These are phyloP conservation scores for Fusarium duplospermum DNA, from an alignment of 2,329 filamentous ascomycete species.

Conservation along the genomic window DNA sequence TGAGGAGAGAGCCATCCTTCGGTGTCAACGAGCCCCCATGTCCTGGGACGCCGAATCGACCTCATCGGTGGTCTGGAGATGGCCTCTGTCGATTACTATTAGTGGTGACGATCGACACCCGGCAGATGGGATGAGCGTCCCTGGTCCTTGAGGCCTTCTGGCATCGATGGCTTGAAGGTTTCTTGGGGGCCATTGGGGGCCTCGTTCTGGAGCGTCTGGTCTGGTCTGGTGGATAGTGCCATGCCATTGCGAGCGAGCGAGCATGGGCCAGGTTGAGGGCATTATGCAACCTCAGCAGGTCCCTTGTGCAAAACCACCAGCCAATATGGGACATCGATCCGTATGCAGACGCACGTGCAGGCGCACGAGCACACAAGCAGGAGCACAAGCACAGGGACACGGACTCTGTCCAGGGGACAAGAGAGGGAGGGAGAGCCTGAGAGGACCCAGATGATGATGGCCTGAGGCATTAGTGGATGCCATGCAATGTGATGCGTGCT, in stretches of 20 bases:
- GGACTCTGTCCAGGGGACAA: background rate
- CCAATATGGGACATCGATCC: constrained; percentile 2
- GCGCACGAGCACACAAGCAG: constrained; percentile 19
- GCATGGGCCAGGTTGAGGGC: constrained; percentile 22
- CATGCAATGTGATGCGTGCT: constrained; percentile 23
- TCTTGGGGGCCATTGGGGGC: constrained; percentile 5
- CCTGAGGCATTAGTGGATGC: constrained; percentile 18
- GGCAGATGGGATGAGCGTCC: constrained; percentile 28
- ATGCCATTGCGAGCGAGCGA: constrained; percentile 18
- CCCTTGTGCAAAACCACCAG: constrained; percentile 1
- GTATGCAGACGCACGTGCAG: constrained; percentile 20
- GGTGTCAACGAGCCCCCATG: constrained; percentile 28
- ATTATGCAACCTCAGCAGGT: constrained; percentile 32
- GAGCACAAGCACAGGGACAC: constrained; percentile 30
- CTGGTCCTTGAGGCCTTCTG: constrained; percentile 16
- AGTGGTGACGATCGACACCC: constrained; percentile 35
- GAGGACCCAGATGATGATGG: background rate
- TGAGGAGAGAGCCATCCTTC: constrained; percentile 19
- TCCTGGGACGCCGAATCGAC: constrained; percentile 17
- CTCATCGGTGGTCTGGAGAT: constrained; percentile 17
- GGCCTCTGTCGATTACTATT: constrained; percentile 21
- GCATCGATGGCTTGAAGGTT: constrained; percentile 8
- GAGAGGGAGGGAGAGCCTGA: background rate
- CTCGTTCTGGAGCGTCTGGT: constrained; percentile 13
- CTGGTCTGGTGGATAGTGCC: constrained; percentile 6